Evolutionary conservation across 495 filamentous ascomycete species (phyloP).

Genomic region (Hypoxylon trugodes): DNA sequence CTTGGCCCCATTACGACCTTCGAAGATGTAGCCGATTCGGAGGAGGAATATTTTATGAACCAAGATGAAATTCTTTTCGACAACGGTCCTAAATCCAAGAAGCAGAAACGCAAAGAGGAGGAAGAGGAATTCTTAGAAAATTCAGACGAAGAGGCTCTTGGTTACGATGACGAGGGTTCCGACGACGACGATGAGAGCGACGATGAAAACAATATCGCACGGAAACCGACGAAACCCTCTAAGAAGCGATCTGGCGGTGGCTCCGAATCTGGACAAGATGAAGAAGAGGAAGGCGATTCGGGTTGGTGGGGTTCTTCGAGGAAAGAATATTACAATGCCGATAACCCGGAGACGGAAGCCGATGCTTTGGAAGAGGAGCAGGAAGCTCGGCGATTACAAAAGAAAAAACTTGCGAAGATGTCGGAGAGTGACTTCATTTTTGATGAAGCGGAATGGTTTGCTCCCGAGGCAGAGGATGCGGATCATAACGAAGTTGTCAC

Average conservation of each 20-base stretch:
- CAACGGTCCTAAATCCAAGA: conserved; percentile 79
- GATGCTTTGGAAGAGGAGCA: conserved; percentile 92
- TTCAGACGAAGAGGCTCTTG: conserved; percentile 90
- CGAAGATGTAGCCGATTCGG: conserved; percentile 87
- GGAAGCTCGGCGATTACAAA: conserved; percentile 85
- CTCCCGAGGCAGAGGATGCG: conserved; percentile 51
- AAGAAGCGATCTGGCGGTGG: conserved; percentile 43
- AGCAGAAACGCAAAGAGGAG: conserved; percentile 69
- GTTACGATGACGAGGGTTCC: conserved; percentile 66
- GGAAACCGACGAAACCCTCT: conserved; percentile 29
- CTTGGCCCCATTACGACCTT: conserved; percentile 70
- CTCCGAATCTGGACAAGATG: conserved; percentile 55
- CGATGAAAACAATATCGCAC: conserved; percentile 33
- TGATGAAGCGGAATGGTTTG: conserved; percentile 84
- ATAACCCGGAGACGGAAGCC: conserved; percentile 87
- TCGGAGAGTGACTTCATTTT: conserved; percentile 91
- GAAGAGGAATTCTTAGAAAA: conserved; percentile 67
- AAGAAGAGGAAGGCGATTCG: conserved; percentile 76
- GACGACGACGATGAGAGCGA: conserved; percentile 61
- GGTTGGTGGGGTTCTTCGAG: conserved; percentile 87
- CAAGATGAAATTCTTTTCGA: conserved; percentile 87
- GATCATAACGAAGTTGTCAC: conserved; percentile 69
- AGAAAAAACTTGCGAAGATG: conserved; percentile 87
- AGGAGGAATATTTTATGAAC: conserved; percentile 88
- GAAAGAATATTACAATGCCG: conserved; percentile 91